Evolutionary conservation across 75 land plant genomes (phyloP), one percentile per base, ranked within the genome.

Genomic region (Selaginella tamariscina): DNA sequence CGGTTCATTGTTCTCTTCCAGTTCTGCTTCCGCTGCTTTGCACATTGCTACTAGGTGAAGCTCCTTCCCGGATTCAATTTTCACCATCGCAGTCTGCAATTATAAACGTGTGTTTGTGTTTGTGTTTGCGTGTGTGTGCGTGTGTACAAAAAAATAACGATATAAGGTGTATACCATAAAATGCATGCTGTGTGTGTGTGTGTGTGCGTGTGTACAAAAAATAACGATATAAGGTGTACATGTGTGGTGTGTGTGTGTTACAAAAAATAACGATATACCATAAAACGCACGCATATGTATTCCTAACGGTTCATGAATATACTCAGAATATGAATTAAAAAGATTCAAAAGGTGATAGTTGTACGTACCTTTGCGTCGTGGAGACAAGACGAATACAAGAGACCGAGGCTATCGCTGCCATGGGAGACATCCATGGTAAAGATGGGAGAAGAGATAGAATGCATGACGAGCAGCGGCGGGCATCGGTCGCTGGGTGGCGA

Each of bases 1-100:
- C 13, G 88, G 83, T 29, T 59, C 32, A 32, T 31, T 32, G 66
- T 27, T 57, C 1, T 68, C 62, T 21, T 72, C 30, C 11, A 39
- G 49, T 5, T 39, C 49, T 5, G 11, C 49, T 32, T 29, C 32
- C 32, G 72, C 65, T 32, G 80, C 82, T 63, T 82, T 79, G 59
- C 70, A 70, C 98, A 94, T 90, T 30, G 98, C 88, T 65, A 90
- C 96, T 69, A 94, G 71, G 72, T 90, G 98, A 57, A 94, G 66
- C 70, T 94, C 96, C 33, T 79, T 81, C 23, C 81, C 82, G 29
- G 86, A 87, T 15, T 22, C 54, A n/a, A 77, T 9, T 5, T 74
- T 28, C 32, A 86, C 83, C 26, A 89, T 77, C 15, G 98, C 98
- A 32, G 88, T 93, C 98, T 92, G 78, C 70, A 75, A 57, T n/a